Percentiles rank a stretch among this genome's conserved stretches.
phyloP scores from a whole-genome alignment of 768 basidiomycete species.

The Myochromella boudieri region DNA sequence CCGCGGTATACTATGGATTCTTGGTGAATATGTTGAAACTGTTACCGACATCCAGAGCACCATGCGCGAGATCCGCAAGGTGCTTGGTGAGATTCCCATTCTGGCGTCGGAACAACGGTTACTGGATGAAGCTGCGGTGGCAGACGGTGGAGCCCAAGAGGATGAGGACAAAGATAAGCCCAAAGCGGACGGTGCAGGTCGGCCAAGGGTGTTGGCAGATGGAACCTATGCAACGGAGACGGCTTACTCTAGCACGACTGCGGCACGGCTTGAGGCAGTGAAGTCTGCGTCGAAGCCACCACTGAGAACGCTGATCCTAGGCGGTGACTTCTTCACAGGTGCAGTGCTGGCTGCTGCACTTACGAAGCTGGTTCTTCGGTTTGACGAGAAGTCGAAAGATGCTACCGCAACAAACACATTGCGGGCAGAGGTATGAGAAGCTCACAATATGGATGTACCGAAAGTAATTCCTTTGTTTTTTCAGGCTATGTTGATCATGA shows the following conservation, averaged over 20 bases:
- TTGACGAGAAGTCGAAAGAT: constrained; percentile 52
- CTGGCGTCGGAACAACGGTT: constrained; percentile 85
- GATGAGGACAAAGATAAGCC: constrained; percentile 52
- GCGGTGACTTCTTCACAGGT: constrained; percentile 97
- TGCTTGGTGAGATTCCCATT: constrained; percentile 97
- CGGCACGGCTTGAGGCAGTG: constrained; percentile 73
- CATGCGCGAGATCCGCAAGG: constrained; percentile 78
- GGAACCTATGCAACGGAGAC: constrained; percentile 99
- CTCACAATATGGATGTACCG: not conserved
- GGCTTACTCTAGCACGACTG: constrained; percentile 67
- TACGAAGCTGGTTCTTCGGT: constrained; percentile 89
- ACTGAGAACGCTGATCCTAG: constrained; percentile 81
- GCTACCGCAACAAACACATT: constrained; percentile 58
- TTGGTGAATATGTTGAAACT: constrained; percentile 90
- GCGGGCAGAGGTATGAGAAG: constrained; percentile 74
- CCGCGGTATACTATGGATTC: constrained; percentile 94
- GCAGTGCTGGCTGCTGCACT: constrained; percentile 86
- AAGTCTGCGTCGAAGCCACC: constrained; percentile 91
- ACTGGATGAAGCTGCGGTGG: constrained; percentile 69
- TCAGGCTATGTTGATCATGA: constrained; percentile 97
- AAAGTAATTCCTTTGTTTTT: not conserved
- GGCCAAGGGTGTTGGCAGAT: constrained; percentile 86
- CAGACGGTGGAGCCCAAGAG: constrained; percentile 44
- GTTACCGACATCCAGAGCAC: constrained; percentile 66
- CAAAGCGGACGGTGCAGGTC: constrained; percentile 44